A percentile compares a stretch with the other conserved stretches of the same genome.
Conservation (phyloP, 352 stramenopile genomes). For the Blastocystis sp. region DNA sequence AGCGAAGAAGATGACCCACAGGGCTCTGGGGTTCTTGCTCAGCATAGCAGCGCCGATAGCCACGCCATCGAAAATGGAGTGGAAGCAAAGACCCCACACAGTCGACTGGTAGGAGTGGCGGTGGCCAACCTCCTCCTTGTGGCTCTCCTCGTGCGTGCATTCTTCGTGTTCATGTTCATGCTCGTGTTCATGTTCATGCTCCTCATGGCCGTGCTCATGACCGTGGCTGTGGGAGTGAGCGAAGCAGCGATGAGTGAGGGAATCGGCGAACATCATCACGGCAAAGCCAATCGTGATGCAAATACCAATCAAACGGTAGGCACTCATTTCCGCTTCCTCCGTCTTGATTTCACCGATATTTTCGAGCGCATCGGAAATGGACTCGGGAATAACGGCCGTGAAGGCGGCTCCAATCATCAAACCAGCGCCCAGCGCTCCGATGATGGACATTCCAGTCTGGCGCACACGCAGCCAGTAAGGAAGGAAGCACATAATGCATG, state of each 20-base stretch:
- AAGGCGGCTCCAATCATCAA: slow-evolving; percentile 73
- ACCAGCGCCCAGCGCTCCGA: slow-evolving; percentile 68
- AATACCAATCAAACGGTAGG: slow-evolving; percentile 74
- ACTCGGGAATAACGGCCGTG: slow-evolving; percentile 71
- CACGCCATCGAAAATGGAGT: slow-evolving; percentile 74
- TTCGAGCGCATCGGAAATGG: slow-evolving; percentile 62
- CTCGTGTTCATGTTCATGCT: slow-evolving; percentile 33
- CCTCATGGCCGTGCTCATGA: background rate
- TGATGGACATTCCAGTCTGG: slow-evolving; percentile 47
- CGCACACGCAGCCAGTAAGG: slow-evolving; percentile 10
- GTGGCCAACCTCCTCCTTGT: slow-evolving; percentile 10
- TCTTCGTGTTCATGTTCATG: slow-evolving; percentile 62
- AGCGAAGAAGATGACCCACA: slow-evolving; percentile 72
- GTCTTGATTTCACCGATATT: background rate
- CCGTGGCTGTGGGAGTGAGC: slow-evolving; percentile 49
- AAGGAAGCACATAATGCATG: slow-evolving; percentile 64
- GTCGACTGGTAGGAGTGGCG: slow-evolving; percentile 66
- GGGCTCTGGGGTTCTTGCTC: slow-evolving; percentile 26
- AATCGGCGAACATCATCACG: slow-evolving; percentile 71
- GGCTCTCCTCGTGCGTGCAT: background rate
- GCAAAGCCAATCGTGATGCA: slow-evolving; percentile 71
- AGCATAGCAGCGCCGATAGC: slow-evolving; percentile 72
- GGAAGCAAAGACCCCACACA: slow-evolving; percentile 73
- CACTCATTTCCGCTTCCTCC: slow-evolving; percentile 44
- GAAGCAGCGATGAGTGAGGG: slow-evolving; percentile 56